Conservation (phyloP, 2,329 filamentous ascomycete species). For the Stachybotrys chartarum region DNA sequence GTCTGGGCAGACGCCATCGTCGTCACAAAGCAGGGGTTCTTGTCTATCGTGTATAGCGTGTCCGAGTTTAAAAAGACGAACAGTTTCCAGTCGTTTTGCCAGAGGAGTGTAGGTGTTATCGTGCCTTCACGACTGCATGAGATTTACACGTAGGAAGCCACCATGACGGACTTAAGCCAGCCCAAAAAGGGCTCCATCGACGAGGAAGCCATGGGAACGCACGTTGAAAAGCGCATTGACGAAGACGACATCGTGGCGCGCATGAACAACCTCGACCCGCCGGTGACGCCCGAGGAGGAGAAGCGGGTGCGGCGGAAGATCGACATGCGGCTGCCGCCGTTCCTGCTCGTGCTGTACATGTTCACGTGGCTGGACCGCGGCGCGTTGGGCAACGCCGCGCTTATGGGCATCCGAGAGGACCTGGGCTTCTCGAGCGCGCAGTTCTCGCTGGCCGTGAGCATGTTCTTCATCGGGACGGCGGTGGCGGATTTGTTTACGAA, state of each 20-base stretch:
- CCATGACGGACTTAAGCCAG: neutral
- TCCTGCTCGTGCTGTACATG: constrained; percentile 5
- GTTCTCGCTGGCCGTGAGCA: constrained; percentile 13
- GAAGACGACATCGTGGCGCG: constrained; percentile 2
- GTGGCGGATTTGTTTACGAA: neutral
- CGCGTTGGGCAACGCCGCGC: constrained; percentile 10
- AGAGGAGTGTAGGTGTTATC: neutral
- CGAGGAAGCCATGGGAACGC: constrained; percentile 5
- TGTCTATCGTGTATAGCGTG: neutral
- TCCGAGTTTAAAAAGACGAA: too few relatives aligned
- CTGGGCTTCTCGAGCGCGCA: constrained; percentile 10
- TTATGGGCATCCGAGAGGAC: constrained; percentile 12
- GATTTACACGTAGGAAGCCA: neutral
- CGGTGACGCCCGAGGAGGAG: constrained; percentile 4
- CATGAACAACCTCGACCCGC: constrained; percentile 9
- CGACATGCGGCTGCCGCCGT: constrained; percentile 7
- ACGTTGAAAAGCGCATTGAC: neutral
- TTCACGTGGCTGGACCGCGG: constrained; percentile 7
- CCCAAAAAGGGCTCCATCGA: constrained; percentile 8
- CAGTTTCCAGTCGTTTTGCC: too few relatives aligned
- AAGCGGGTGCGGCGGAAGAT: constrained; percentile 10
- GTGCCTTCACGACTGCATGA: neutral
- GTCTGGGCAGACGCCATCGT: neutral
- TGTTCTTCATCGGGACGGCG: constrained; percentile 11
- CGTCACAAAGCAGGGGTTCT: neutral